Evolutionary conservation across 2,329 filamentous ascomycete genomes (phyloP).

Genomic region (Arthrobotrys sphaeroides): DNA sequence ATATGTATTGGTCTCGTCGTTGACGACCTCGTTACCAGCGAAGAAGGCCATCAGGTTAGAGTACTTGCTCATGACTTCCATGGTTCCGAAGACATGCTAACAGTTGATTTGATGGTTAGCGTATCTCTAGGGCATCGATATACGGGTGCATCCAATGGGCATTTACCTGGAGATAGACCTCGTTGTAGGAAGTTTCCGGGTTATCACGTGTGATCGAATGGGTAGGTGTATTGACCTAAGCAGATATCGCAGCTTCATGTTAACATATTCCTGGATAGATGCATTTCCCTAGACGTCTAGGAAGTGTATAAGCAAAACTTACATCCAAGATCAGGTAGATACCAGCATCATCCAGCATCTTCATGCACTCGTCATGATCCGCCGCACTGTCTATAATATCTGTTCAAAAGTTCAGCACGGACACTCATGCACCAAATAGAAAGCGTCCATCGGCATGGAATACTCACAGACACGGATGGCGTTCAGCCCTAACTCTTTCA

Average conservation of each 20-base stretch:
- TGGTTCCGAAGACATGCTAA: conserved; percentile 78
- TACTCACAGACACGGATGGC: conserved; percentile 78
- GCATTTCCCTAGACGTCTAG: too few species aligned
- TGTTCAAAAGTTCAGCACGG: conserved; percentile 48
- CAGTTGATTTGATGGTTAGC: neutral
- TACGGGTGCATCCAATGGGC: too few species aligned
- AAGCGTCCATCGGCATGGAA: neutral
- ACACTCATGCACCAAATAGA: neutral
- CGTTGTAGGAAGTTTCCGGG: conserved; percentile 83
- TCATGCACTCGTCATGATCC: conserved; percentile 87
- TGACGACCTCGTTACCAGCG: conserved; percentile 83
- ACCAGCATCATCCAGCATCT: conserved; percentile 77
- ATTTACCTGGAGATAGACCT: conserved; percentile 76
- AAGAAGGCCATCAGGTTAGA: conserved; percentile 88
- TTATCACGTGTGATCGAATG: conserved; percentile 85
- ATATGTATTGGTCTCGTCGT: conserved; percentile 72
- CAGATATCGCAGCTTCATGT: conserved; percentile 20
- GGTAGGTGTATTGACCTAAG: conserved; percentile 66
- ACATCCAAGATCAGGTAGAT: conserved; percentile 93
- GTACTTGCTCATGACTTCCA: conserved; percentile 84
- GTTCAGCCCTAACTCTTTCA: conserved; percentile 88
- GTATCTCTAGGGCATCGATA: neutral
- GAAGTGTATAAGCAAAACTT: conserved; percentile 69
- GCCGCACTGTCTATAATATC: conserved; percentile 86
- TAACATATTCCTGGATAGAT: neutral